Evolutionary conservation across 371 early-diverging fungal species (phyloP), one percentile per base, ranked within the genome.

Genomic region (Actinomortierella ambigua): DNA sequence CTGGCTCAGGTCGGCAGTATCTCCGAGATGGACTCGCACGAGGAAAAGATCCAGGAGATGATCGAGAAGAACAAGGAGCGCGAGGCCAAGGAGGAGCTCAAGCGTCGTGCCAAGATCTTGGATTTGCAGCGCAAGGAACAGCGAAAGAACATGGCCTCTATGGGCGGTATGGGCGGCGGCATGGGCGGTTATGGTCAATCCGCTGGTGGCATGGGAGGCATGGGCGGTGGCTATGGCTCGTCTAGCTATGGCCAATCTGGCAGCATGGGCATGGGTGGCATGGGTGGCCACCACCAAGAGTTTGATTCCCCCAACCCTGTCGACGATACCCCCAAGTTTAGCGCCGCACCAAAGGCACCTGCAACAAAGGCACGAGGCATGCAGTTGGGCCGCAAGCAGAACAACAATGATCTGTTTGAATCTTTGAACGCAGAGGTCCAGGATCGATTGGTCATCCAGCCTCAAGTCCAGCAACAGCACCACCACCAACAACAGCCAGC

Each of bases 31-130:
- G 98, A 97, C 75, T 91, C 92, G 80, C 95, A 96, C 68, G 97
- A 97, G 77, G 98, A 98, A 75, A 87, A 93, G 76, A 89, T 97
- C 55, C 97, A 96, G 78, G 97, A 96, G 59, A 95, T 95, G 65
- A 96, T 97, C 75, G 92, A 91, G 67, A 90, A 87, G 85, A 95
- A 93, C 79, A 97, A 98, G 79, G 98, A 98, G 69, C 90, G 89
- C 73, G 97, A 98, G 68, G 99, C 99, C 9, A 95, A 93, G 83
- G 95, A 95, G 62, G 96, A 94, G 63, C 88, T 93, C 65, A 96
- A 96, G 77, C 79, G 95, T 61, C 90, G 94, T 61, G 95, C 96
- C 23, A 91, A 93, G 75, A 83, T 91, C 69, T 82, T 97, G 76
- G 99, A 98, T 28, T 79, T 90, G 84, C 95, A 96, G 79, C 86